Evolutionary conservation across 345 rosid genomes (phyloP).

Genomic region (Syzygium grande): DNA sequence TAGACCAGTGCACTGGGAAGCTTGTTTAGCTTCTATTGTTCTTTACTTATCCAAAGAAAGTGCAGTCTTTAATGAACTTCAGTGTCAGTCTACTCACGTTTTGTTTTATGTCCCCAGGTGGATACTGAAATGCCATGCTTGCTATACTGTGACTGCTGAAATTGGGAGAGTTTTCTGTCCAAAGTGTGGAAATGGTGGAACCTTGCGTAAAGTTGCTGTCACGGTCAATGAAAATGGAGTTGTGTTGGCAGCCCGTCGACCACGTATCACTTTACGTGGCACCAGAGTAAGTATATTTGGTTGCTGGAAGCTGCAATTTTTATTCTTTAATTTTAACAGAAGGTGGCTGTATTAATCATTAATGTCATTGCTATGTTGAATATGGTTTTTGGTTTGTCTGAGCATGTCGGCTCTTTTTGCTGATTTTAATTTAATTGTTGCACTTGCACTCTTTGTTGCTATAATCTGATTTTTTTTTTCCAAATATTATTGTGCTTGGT

Average conservation of each 20-base stretch:
- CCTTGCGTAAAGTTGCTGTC: constrained; percentile 74
- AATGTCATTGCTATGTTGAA: background rate
- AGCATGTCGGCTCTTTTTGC: background rate
- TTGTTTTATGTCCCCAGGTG: constrained; percentile 46
- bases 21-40: background rate
- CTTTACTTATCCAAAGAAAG: background rate
- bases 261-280: constrained; percentile 65
- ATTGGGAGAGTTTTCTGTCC: constrained; percentile 84
- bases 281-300: constrained; percentile 48
- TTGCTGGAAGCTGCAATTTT: background rate
- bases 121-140: constrained; percentile 94
- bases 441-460: background rate
- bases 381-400: background rate
- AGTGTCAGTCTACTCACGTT: background rate
- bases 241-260: constrained; percentile 51
- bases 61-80: background rate
- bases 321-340: background rate
- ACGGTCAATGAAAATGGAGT: constrained; percentile 81
- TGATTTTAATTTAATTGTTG: background rate
- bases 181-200: constrained; percentile 95
- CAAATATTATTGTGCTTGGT: background rate
- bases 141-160: constrained; percentile 82
- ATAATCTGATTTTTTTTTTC: background rate
- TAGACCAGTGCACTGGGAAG: background rate
- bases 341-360: background rate